Conservation (phyloP, 2,329 filamentous ascomycete species). For the Xylariaceae sp. region DNA sequence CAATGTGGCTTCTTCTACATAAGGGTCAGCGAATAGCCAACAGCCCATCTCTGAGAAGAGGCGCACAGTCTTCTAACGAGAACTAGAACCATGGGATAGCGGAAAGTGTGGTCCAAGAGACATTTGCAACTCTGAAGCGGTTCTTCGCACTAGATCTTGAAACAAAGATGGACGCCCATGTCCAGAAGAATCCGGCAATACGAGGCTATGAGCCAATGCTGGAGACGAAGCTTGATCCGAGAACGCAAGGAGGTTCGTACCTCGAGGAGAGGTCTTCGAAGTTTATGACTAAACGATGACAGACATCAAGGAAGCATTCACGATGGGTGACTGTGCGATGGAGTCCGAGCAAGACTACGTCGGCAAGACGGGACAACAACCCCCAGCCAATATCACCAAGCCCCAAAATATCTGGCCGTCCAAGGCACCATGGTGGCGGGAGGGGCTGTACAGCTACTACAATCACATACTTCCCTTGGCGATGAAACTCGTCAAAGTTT, state of each 20-base stretch:
- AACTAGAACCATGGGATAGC: conserved; percentile 25
- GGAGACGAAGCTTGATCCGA: conserved; percentile 28
- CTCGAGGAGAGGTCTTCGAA: background rate
- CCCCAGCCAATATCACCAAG: conserved; percentile 21
- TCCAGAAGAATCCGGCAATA: conserved; percentile 31
- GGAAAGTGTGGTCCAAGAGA: conserved; percentile 13
- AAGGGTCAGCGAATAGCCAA: conserved; percentile 7
- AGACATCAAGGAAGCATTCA: conserved; percentile 31
- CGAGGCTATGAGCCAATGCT: conserved; percentile 31
- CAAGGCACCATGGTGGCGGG: conserved; percentile 27
- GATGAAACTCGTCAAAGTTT: conserved; percentile 27
- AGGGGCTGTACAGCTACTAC: conserved; percentile 32
- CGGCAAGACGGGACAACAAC: conserved; percentile 20
- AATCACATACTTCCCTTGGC: conserved; percentile 24
- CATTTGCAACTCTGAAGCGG: conserved; percentile 21
- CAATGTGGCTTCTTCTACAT: conserved; percentile 27
- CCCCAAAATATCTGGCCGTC: conserved; percentile 32
- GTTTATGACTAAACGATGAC: background rate
- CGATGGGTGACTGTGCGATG: conserved; percentile 32
- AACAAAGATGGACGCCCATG: conserved; percentile 31
- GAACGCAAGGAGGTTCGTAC: conserved; percentile 25
- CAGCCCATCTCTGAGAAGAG: too few species aligned
- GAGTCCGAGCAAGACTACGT: conserved; percentile 32
- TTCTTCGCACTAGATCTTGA: conserved; percentile 29
- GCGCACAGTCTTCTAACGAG: too few species aligned